phyloP scores from a whole-genome alignment of 805 yeast species.

The Starmerella floris region DNA sequence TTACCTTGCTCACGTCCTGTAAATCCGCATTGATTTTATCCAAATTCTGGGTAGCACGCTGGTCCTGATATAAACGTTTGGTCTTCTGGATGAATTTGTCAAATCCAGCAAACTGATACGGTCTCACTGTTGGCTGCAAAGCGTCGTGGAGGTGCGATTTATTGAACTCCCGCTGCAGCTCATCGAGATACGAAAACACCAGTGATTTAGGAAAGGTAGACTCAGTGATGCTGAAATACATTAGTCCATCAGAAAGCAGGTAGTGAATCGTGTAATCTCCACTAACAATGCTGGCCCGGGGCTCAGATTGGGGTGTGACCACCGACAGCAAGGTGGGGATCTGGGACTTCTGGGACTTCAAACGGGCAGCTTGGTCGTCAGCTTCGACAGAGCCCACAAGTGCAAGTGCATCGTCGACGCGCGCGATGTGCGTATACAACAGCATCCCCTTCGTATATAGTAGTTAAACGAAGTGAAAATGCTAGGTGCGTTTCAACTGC shows the following conservation, averaged over 20 bases:
- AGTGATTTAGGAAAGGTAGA: conserved; percentile 71
- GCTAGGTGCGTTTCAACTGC: too few relatives aligned
- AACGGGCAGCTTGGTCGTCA: conserved; percentile 40
- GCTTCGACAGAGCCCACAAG: conserved; percentile 83
- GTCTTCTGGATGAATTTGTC: conserved; percentile 63
- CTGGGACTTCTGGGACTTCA: conserved; percentile 70
- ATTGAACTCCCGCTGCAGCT: conserved; percentile 66
- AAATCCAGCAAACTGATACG: conserved; percentile 80
- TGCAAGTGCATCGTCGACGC: conserved; percentile 46
- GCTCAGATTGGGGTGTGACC: conserved; percentile 65
- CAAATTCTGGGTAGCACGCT: conserved; percentile 75
- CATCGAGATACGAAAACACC: conserved; percentile 76
- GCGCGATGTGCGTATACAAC: conserved; percentile 26
- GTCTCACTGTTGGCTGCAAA: conserved; percentile 51
- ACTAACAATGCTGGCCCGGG: conserved; percentile 72
- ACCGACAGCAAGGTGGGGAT: conserved; percentile 63
- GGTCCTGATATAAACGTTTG: conserved; percentile 77
- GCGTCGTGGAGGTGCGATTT: conserved; percentile 66
- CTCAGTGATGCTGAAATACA: conserved; percentile 69
- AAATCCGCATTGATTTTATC: conserved; percentile 78
- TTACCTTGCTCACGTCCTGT: conserved; percentile 84
- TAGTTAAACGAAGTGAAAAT: too few relatives aligned
- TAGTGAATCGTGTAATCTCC: conserved; percentile 66
- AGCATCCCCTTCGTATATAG: conserved; percentile 25
- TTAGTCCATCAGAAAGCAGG: conserved; percentile 46